Conservation (phyloP, 345 rosid species). For the Bruguiera gymnorhiza region DNA sequence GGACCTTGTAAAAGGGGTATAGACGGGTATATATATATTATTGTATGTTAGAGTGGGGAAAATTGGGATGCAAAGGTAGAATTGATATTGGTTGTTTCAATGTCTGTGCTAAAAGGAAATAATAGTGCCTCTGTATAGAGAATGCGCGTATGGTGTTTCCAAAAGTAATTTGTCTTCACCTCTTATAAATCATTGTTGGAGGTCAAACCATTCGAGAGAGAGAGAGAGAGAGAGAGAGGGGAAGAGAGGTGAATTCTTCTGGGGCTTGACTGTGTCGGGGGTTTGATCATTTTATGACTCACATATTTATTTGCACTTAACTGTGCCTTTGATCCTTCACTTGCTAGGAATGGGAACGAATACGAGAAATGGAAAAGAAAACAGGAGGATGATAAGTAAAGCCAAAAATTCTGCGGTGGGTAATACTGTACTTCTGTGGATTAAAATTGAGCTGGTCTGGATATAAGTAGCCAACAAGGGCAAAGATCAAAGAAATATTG, state of each 20-base stretch:
- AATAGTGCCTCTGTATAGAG: slow-evolving; percentile 11
- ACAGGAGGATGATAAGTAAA: not conserved
- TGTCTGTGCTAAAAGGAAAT: slow-evolving; percentile 12
- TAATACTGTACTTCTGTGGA: too few species aligned
- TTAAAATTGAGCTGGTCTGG: too few species aligned
- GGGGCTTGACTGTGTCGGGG: not conserved
- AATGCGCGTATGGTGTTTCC: slow-evolving; percentile 19
- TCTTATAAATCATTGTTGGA: slow-evolving; percentile 19
- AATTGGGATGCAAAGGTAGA: slow-evolving; percentile 9
- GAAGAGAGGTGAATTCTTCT: too few species aligned
- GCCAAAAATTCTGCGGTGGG: too few species aligned
- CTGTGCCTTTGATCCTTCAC: too few species aligned
- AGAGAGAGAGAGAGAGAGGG: not conserved
- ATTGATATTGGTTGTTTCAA: slow-evolving; percentile 3
- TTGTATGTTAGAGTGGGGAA: not conserved
- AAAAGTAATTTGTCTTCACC: slow-evolving; percentile 31
- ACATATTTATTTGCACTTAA: too few species aligned
- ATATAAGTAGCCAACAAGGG: too few species aligned
- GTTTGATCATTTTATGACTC: not conserved
- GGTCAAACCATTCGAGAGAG: slow-evolving; percentile 12
- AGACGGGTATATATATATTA: slow-evolving; percentile 5
- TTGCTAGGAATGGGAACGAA: too few species aligned
- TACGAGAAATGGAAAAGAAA: too few species aligned
- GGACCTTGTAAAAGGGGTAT: slow-evolving; percentile 46
- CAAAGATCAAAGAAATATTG: too few species aligned